These are phyloP conservation scores for Gypsophila paniculata DNA, from an alignment of 179 eudicot species.

Conservation along the genomic window DNA sequence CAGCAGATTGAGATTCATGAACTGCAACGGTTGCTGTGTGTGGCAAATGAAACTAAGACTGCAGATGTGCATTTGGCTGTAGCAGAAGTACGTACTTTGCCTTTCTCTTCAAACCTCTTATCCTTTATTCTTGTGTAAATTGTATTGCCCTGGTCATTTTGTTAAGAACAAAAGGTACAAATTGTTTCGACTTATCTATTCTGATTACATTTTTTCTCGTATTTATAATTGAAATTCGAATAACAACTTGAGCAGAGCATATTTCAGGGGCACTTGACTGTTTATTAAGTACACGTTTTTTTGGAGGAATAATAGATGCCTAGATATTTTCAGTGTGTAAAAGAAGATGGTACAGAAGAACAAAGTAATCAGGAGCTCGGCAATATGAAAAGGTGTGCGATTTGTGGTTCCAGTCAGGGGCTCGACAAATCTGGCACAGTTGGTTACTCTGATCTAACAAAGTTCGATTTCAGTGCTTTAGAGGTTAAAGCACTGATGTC, in stretches of 20 bases:
- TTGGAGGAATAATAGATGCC: conserved; percentile 20
- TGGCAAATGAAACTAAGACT: conserved; percentile 13
- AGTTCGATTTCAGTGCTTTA: conserved; percentile 29
- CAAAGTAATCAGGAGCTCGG: conserved; percentile 29
- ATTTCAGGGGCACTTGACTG: conserved; percentile 18
- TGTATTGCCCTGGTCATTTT: conserved; percentile 21
- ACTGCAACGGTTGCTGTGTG: conserved; percentile 18
- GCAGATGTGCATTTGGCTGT: conserved; percentile 20
- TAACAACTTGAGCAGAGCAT: conserved; percentile 28
- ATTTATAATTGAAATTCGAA: conserved; percentile 16
- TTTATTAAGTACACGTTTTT: conserved; percentile 23
- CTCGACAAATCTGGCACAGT: conserved; percentile 31
- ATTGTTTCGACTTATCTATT: conserved; percentile 19
- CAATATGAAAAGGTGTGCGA: conserved; percentile 20
- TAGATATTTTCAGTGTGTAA: conserved; percentile 9
- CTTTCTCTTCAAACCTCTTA: conserved; percentile 15
- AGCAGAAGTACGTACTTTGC: conserved; percentile 16
- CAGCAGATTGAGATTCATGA: conserved; percentile 24
- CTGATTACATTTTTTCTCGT: neutral
- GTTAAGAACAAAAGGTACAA: conserved; percentile 15
- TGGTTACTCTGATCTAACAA: too few relatives aligned
- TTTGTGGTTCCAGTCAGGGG: conserved; percentile 29
- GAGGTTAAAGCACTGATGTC: conserved; percentile 37
- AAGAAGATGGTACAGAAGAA: conserved; percentile 23
- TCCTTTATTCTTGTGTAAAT: conserved; percentile 17